Conservation (phyloP, 306 rosid species). For the Aeschynomene evenia region DNA sequence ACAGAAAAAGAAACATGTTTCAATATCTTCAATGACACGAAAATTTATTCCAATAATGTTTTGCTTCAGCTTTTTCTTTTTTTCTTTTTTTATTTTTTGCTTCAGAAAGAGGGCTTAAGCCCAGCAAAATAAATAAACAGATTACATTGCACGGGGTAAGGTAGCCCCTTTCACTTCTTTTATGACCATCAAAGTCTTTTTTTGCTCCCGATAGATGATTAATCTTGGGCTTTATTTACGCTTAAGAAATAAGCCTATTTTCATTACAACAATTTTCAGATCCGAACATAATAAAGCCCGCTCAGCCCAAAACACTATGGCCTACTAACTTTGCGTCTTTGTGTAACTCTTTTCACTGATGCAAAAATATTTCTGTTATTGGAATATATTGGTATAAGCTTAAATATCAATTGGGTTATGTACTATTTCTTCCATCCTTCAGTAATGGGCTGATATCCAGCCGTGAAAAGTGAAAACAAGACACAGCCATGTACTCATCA, state of each 20-base stretch:
- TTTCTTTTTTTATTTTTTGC: neutral
- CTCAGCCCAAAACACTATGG: too few relatives aligned
- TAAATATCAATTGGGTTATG: neutral
- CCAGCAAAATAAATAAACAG: neutral
- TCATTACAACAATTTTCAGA: neutral
- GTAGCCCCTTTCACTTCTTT: too few relatives aligned
- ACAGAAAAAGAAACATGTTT: neutral
- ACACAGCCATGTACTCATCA: too few relatives aligned
- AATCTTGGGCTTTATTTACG: neutral
- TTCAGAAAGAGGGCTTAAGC: too few relatives aligned
- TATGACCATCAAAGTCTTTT: neutral
- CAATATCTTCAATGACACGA: neutral
- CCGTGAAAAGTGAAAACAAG: too few relatives aligned
- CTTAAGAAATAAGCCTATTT: neutral
- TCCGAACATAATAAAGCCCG: neutral
- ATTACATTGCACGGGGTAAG: too few relatives aligned
- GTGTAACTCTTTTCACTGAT: too few relatives aligned
- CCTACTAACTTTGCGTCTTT: too few relatives aligned
- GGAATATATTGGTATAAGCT: too few relatives aligned
- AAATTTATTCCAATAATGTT: neutral
- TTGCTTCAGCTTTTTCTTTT: neutral
- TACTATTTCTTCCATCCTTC: neutral
- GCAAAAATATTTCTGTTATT: too few relatives aligned
- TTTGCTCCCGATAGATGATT: too few relatives aligned
- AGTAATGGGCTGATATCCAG: neutral